Percentiles rank a stretch among this genome's conserved stretches.
Evolutionary conservation across 176 grass and related monocot species (phyloP).

Genomic region (Eragrostis nindensis): DNA sequence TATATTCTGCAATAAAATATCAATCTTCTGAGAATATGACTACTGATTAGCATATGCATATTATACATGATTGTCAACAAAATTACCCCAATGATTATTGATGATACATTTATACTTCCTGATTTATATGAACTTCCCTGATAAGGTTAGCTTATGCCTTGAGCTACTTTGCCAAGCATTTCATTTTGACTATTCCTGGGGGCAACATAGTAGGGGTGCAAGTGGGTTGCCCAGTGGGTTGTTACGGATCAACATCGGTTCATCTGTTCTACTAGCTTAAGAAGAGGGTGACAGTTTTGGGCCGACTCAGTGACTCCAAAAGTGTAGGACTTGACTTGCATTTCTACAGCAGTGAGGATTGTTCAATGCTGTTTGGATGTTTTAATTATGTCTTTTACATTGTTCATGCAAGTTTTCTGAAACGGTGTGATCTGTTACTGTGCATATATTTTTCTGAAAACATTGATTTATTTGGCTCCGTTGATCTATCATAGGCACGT

Average conservation of each 20-base stretch:
- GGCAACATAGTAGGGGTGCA: not conserved
- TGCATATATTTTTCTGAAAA: not conserved
- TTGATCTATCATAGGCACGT: not conserved
- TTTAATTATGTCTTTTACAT: not conserved
- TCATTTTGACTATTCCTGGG: slow-evolving; percentile 1
- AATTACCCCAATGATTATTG: not conserved
- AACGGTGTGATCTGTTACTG: not conserved
- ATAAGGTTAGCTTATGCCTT: not conserved
- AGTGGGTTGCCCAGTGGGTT: not conserved
- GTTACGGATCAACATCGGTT: not conserved
- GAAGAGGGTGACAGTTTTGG: not conserved
- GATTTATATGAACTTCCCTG: not conserved
- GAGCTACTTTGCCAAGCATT: not conserved
- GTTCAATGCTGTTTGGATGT: not conserved
- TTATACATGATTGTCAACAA: slow-evolving; percentile 12
- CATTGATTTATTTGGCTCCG: not conserved
- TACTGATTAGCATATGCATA: not conserved
- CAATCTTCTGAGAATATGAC: not conserved
- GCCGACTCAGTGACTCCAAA: not conserved
- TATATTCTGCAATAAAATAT: not conserved
- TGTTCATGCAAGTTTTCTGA: slow-evolving; percentile 21
- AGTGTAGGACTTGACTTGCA: not conserved
- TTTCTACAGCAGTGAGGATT: not conserved
- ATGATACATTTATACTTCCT: slow-evolving; percentile 20
- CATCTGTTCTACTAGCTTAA: not conserved